phyloP scores from a whole-genome alignment of 495 filamentous ascomycete species.

The Cladorrhinum samala region DNA sequence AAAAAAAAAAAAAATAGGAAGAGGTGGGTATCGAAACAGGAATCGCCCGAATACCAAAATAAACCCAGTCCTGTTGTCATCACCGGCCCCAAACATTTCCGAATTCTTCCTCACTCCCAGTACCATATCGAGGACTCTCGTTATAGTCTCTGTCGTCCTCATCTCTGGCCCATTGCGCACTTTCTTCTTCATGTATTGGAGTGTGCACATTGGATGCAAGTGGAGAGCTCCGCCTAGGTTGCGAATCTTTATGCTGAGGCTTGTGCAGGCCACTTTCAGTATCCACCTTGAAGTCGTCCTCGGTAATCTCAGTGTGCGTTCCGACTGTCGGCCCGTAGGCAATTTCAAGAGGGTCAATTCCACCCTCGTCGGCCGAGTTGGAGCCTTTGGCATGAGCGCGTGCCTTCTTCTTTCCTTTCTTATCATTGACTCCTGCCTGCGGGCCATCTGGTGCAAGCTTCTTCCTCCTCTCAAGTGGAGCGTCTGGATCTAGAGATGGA shows the following conservation, averaged over 20 bases:
- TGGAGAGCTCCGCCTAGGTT: constrained; percentile 3
- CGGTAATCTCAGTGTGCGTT: constrained; percentile 21
- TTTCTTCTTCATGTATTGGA: constrained; percentile 12
- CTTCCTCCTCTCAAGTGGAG: constrained; percentile 21
- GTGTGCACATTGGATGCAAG: constrained; percentile 4
- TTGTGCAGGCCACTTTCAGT: constrained; percentile 16
- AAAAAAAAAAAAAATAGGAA: neutral
- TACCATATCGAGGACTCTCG: constrained; percentile 12
- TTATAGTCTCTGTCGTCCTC: neutral
- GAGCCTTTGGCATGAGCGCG: constrained; percentile 10
- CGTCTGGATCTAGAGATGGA: constrained; percentile 18
- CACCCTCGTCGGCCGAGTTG: constrained; percentile 14
- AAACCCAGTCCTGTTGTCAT: neutral
- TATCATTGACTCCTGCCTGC: constrained; percentile 18
- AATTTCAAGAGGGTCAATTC: constrained; percentile 29
- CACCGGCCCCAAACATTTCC: constrained; percentile 29
- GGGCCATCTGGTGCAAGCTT: constrained; percentile 26
- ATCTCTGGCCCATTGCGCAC: constrained; percentile 14
- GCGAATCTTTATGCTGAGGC: constrained; percentile 9
- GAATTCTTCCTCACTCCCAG: constrained; percentile 26
- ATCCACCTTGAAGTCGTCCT: constrained; percentile 28
- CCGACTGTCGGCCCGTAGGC: constrained; percentile 27
- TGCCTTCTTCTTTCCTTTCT: constrained; percentile 30
- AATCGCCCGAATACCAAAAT: neutral
- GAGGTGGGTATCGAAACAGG: constrained; percentile 9